Evolutionary conservation across 805 yeast genomes (phyloP).

Genomic region (Debaryomyces castellii): DNA sequence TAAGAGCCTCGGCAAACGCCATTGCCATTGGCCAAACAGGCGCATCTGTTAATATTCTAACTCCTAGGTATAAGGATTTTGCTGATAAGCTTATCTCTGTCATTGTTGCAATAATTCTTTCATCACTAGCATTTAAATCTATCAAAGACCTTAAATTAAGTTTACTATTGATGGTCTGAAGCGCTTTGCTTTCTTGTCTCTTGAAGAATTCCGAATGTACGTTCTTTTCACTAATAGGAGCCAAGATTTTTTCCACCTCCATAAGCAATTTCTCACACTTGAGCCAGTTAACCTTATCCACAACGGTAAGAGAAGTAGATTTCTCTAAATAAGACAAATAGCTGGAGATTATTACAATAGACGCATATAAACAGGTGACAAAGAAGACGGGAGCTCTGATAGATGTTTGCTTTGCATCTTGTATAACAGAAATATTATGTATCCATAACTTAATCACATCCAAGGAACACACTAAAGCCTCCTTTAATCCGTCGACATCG

Average conservation of each 20-base stretch:
- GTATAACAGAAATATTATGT: slow-evolving; percentile 62
- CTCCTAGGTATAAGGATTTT: slow-evolving; percentile 66
- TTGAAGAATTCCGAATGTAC: slow-evolving; percentile 59
- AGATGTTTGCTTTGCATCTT: slow-evolving; percentile 65
- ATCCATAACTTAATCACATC: slow-evolving; percentile 70
- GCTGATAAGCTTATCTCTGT: slow-evolving; percentile 50
- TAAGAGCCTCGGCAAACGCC: slow-evolving; percentile 76
- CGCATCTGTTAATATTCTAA: slow-evolving; percentile 76
- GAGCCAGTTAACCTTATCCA: slow-evolving; percentile 61
- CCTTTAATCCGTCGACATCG: slow-evolving; percentile 65
- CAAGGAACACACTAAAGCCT: slow-evolving; percentile 56
- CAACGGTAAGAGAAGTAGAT: slow-evolving; percentile 31
- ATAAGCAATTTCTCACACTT: slow-evolving; percentile 59
- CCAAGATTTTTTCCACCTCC: slow-evolving; percentile 57
- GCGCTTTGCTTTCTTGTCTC: slow-evolving; percentile 34
- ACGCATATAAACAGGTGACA: slow-evolving; percentile 65
- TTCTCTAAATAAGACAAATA: slow-evolving; percentile 56
- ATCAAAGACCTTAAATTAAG: slow-evolving; percentile 51
- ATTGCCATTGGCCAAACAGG: slow-evolving; percentile 85
- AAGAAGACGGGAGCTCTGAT: slow-evolving; percentile 76
- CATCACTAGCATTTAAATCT: slow-evolving; percentile 34
- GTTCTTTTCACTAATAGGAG: slow-evolving; percentile 50
- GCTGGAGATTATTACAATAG: slow-evolving; percentile 62
- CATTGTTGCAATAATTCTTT: slow-evolving; percentile 46
- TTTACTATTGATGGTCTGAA: slow-evolving; percentile 16